phyloP scores from a whole-genome alignment of 305 asterid genomes.

The Ajuga reptans region DNA sequence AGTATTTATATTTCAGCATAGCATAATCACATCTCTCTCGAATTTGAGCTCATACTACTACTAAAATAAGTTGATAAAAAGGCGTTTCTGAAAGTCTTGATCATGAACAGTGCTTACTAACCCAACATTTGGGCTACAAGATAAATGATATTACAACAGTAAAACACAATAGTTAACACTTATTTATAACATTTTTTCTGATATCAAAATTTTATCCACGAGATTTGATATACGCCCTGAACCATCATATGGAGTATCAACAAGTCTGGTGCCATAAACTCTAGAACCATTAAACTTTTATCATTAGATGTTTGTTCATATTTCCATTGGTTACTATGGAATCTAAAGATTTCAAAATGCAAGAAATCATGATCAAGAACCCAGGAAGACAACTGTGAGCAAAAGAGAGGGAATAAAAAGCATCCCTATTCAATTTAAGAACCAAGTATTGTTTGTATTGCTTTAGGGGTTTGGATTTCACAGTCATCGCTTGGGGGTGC shows the following conservation, averaged over 20 bases:
- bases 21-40: background rate
- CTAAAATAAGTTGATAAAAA: too few relatives aligned
- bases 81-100: too few relatives aligned
- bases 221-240: background rate
- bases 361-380: background rate
- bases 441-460: background rate
- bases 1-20: background rate
- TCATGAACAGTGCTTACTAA: background rate
- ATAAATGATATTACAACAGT: too few relatives aligned
- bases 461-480: too few relatives aligned
- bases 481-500: too few relatives aligned
- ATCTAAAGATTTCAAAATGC: background rate
- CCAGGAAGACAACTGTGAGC: background rate
- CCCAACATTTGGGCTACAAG: too few relatives aligned
- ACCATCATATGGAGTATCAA: too few relatives aligned
- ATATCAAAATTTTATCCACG: too few relatives aligned
- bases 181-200: too few relatives aligned
- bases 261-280: too few relatives aligned
- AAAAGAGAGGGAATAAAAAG: background rate
- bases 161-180: too few relatives aligned
- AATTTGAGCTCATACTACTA: too few relatives aligned
- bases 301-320: background rate
- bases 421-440: background rate
- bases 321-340: background rate
- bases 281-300: background rate